Conservation (phyloP, 1,139 yeast genomes). For the Hemisphaericaspora lyxosophila region DNA sequence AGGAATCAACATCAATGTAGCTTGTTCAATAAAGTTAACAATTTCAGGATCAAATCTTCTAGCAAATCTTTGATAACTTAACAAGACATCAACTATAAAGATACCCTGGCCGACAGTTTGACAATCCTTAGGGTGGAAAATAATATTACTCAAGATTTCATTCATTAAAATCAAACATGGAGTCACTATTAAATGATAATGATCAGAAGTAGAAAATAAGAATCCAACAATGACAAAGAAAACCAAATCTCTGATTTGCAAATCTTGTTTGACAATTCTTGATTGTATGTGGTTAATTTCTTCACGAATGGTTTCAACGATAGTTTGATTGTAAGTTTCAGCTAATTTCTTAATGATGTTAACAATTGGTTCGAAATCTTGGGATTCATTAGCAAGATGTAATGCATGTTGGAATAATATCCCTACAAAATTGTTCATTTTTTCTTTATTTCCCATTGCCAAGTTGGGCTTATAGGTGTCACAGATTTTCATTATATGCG, state of each 20-base stretch:
- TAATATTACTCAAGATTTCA: conserved; percentile 51
- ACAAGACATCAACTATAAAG: conserved; percentile 60
- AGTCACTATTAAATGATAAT: conserved; percentile 86
- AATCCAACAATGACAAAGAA: conserved; percentile 71
- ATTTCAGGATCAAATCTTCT: conserved; percentile 85
- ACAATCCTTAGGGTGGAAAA: conserved; percentile 43
- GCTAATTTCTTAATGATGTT: conserved; percentile 58
- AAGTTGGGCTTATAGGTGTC: conserved; percentile 71
- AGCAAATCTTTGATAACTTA: conserved; percentile 75
- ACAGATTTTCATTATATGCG: conserved; percentile 55
- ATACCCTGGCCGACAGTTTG: conserved; percentile 48
- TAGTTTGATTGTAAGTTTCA: conserved; percentile 60
- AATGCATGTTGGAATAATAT: conserved; percentile 66
- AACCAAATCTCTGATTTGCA: conserved; percentile 56
- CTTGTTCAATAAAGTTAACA: conserved; percentile 55
- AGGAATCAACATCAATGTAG: conserved; percentile 48
- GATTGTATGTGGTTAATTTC: conserved; percentile 47
- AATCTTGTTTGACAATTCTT: conserved; percentile 33
- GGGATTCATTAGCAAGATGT: conserved; percentile 32
- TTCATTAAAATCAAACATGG: conserved; percentile 76
- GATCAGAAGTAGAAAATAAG: conserved; percentile 91
- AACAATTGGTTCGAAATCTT: conserved; percentile 42
- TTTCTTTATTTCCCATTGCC: conserved; percentile 80
- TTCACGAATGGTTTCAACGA: conserved; percentile 49
- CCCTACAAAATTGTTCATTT: conserved; percentile 62